These are phyloP conservation scores for Ballota nigra DNA, from an alignment of 257 asterid species.

Conservation along the genomic window DNA sequence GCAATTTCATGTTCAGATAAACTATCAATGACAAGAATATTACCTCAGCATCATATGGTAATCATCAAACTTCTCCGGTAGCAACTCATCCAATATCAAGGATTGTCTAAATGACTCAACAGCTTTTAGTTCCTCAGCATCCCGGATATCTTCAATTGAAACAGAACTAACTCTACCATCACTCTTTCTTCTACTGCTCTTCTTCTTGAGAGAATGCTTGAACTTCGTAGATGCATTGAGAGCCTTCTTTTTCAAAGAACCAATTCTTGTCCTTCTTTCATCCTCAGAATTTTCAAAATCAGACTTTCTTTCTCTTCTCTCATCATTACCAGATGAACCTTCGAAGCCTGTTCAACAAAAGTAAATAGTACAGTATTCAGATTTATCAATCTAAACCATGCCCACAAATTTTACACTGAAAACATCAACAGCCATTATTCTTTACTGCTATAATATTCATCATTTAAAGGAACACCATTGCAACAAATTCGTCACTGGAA, in stretches of 20 bases:
- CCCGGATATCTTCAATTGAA: constrained; percentile 90
- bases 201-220: constrained; percentile 94
- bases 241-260: constrained; percentile 89
- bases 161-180: constrained; percentile 85
- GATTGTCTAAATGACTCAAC: constrained; percentile 90
- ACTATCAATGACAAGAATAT: constrained; percentile 13
- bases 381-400: too few species aligned
- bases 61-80: constrained; percentile 81
- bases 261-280: constrained; percentile 83
- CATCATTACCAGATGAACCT: constrained; percentile 85
- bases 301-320: constrained; percentile 83
- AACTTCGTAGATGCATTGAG: constrained; percentile 87
- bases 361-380: constrained; percentile 14
- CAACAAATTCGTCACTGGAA: background rate
- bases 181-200: constrained; percentile 78
- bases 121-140: constrained; percentile 80
- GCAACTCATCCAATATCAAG: constrained; percentile 77
- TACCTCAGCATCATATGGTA: constrained; percentile 96
- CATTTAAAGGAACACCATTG: background rate
- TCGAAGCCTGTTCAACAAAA: constrained; percentile 65
- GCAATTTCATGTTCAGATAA: constrained; percentile 2
- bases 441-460: background rate
- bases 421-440: background rate
- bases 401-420: background rate
- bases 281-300: constrained; percentile 96